A percentile compares a stretch with the other conserved stretches of the same genome.
phyloP scores from a whole-genome alignment of 2,329 filamentous ascomycete genomes.

The Beauveria rudraprayagi region DNA sequence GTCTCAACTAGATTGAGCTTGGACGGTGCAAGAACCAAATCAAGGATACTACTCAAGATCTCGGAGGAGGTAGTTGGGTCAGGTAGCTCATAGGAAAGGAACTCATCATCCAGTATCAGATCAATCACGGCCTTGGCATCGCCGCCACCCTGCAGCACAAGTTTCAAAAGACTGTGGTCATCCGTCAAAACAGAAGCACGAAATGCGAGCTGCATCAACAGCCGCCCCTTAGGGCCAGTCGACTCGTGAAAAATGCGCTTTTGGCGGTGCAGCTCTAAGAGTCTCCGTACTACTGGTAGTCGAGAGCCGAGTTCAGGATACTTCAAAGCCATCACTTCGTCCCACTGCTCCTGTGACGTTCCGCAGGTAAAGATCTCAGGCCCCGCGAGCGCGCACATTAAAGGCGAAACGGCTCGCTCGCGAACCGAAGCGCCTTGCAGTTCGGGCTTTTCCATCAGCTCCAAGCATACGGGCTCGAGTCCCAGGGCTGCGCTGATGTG shows the following conservation, averaged over 20 bases:
- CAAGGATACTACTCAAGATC: slow-evolving; percentile 5
- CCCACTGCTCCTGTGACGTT: slow-evolving; percentile 13
- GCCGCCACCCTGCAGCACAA: slow-evolving; percentile 14
- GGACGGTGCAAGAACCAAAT: slow-evolving; percentile 7
- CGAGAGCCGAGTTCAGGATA: background rate
- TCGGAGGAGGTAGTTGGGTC: background rate
- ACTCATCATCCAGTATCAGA: slow-evolving; percentile 6
- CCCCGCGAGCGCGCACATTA: slow-evolving; percentile 28
- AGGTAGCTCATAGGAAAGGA: background rate
- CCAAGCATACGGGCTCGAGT: slow-evolving; percentile 20
- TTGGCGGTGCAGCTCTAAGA: slow-evolving; percentile 15
- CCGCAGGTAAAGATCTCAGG: slow-evolving; percentile 17
- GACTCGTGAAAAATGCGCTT: background rate
- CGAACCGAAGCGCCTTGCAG: slow-evolving; percentile 13
- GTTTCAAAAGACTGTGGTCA: slow-evolving; percentile 19
- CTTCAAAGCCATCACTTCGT: slow-evolving; percentile 12
- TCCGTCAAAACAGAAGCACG: slow-evolving; percentile 19
- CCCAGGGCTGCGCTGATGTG: slow-evolving; percentile 28
- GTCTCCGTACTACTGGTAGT: slow-evolving; percentile 12
- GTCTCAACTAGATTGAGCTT: background rate
- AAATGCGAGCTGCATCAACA: slow-evolving; percentile 18
- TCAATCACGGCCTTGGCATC: slow-evolving; percentile 15
- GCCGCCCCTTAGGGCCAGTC: background rate
- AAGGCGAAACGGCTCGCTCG: slow-evolving; percentile 21
- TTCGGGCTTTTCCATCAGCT: slow-evolving; percentile 13